Base-by-base conservation (phyloP, 176 grass and related monocot species). In the Metroxylon sagu region DNA sequence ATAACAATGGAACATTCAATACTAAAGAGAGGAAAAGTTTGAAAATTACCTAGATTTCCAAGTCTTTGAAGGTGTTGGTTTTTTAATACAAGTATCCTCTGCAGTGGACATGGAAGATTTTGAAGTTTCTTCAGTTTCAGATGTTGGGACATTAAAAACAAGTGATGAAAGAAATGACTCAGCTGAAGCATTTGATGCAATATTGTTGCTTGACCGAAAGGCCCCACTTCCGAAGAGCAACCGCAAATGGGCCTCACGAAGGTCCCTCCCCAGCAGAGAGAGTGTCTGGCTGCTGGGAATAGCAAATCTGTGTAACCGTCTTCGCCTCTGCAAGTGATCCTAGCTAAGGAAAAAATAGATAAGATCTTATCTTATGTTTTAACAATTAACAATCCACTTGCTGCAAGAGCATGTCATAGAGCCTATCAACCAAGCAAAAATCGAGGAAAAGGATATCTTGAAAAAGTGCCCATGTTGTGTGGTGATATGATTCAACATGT, bases 401-500 rank as follows among this genome's bases (percentile, higher is more conserved):
- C 28, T 29, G 28, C 28, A 29, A 4, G 28, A 29, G 4, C 28
- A 29, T 29, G 4, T 29, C 28, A 29, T 29, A 29, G 4, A 29
- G 28, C 28, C 28, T 29, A 29, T 29, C 28, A 29, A 29, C 28
- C 28, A 3, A 29, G 28, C 4, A 5, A 29, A 29, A 29, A 29
- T 29, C 6, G 43, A 16, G 26, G 48, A 64, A 17, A 8, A 62
- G 52, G 52, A 49, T 87, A 97, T 83, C 77, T 85, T 97, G 26
- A 91, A 97, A 50, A 97, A 71, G 69, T 91, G 83, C 4, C 92
- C 87, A 80, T 97, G 93, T 71, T 92, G 93, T 70, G 71, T 35
- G 3, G 84, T 91, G 43, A 97, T 82, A 85, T 97, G 93, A 65
- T 76, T 91, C 60, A 91, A 77, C 84, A 97, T 97, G 56, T 97